These are phyloP conservation scores for Penicillium nucicola DNA, from an alignment of 495 filamentous ascomycete species.

Conservation along the genomic window DNA sequence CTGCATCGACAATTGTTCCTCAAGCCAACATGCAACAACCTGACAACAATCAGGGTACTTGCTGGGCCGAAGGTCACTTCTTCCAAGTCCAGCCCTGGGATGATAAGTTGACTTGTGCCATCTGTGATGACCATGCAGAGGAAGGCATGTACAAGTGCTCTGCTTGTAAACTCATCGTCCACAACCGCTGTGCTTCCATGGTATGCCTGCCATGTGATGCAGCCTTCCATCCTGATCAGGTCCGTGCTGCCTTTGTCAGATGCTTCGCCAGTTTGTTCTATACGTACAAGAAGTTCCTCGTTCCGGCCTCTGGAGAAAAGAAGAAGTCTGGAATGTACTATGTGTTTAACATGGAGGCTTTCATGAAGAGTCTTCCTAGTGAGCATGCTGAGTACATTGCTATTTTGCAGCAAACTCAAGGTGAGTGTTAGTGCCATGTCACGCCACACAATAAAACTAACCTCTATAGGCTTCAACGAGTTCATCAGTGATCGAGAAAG, in stretches of 20 bases:
- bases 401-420: slow-evolving; percentile 90
- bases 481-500: slow-evolving; percentile 90
- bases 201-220: slow-evolving; percentile 84
- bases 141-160: slow-evolving; percentile 85
- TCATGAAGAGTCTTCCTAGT: slow-evolving; percentile 82
- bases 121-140: slow-evolving; percentile 87
- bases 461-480: slow-evolving; percentile 75
- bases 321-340: slow-evolving; percentile 86
- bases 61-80: slow-evolving; percentile 94
- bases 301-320: slow-evolving; percentile 72
- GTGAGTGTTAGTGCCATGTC: slow-evolving; percentile 40
- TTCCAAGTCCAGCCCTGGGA: slow-evolving; percentile 72
- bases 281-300: slow-evolving; percentile 85
- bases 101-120: slow-evolving; percentile 65
- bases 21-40: slow-evolving; percentile 83
- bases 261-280: slow-evolving; percentile 94
- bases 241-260: slow-evolving; percentile 89
- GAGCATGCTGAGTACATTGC: slow-evolving; percentile 87
- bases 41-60: slow-evolving; percentile 76
- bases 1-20: slow-evolving; percentile 96
- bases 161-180: slow-evolving; percentile 72
- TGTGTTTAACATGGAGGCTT: slow-evolving; percentile 90
- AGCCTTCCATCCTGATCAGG: slow-evolving; percentile 86
- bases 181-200: slow-evolving; percentile 75
- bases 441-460: neutral